These are phyloP conservation scores for Marchantia polymorpha DNA, from an alignment of 225 moss, liverwort and hornwort genomes.

Conservation along the genomic window DNA sequence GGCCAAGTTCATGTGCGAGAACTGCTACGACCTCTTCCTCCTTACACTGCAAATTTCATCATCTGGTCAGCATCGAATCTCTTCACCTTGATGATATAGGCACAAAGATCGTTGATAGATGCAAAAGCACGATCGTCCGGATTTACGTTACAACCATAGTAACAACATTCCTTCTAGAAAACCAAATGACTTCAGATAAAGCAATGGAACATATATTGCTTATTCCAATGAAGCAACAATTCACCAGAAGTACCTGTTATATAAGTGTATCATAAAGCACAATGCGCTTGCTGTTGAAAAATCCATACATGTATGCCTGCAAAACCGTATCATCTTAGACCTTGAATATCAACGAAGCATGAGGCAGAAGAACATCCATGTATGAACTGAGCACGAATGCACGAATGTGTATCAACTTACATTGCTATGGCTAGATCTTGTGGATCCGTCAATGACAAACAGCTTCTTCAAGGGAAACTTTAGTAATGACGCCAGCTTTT, in stretches of 20 bases:
- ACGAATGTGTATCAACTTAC: slow-evolving; percentile 32
- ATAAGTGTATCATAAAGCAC: slow-evolving; percentile 96
- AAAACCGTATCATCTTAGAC: not conserved
- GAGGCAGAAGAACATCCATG: not conserved
- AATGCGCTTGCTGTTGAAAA: slow-evolving; percentile 98
- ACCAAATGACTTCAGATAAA: not conserved
- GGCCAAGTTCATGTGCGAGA: slow-evolving; percentile 95
- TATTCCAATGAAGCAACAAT: not conserved
- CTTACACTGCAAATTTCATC: slow-evolving; percentile 59
- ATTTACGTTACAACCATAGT: slow-evolving; percentile 34
- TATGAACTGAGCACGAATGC: not conserved
- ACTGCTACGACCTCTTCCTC: slow-evolving; percentile 97
- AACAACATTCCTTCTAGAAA: too few species aligned
- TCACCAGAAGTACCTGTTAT: slow-evolving; percentile 47
- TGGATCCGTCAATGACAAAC: slow-evolving; percentile 95
- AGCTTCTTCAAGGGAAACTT: slow-evolving; percentile 89
- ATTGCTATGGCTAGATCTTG: slow-evolving; percentile 90
- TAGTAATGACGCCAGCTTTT: slow-evolving; percentile 80
- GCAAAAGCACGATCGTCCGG: slow-evolving; percentile 14
- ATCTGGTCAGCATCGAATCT: not conserved
- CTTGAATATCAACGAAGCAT: not conserved
- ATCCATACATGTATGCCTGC: slow-evolving; percentile 97
- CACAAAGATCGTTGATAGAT: not conserved
- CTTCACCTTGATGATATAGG: not conserved
- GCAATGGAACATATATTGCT: not conserved